phyloP scores from a whole-genome alignment of 306 rosid genomes.

The Cucumis sativus region DNA sequence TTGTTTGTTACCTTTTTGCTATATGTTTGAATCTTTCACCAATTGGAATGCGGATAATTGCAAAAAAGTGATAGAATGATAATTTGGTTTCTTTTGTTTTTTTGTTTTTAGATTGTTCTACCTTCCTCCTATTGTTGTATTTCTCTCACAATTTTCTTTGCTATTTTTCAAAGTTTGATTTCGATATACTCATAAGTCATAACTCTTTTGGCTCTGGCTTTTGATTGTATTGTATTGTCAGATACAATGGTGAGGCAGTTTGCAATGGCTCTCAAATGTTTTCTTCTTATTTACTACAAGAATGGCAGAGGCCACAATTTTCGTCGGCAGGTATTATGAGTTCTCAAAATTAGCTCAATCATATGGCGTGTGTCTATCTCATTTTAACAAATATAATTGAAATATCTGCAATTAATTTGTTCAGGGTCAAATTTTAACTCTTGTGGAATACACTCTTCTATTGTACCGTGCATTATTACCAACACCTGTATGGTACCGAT shows the following conservation, averaged over 20 bases:
- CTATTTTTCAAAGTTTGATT: neutral
- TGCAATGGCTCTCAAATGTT: constrained; percentile 75
- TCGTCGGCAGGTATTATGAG: constrained; percentile 53
- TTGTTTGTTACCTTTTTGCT: neutral
- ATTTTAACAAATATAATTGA: neutral
- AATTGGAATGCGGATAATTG: no score
- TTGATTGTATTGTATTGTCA: constrained; percentile 25
- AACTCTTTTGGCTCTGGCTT: neutral
- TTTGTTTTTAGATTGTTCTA: neutral
- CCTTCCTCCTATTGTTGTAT: neutral
- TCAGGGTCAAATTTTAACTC: constrained; percentile 79
- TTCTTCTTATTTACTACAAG: constrained; percentile 67
- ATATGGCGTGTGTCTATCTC: constrained; percentile 4
- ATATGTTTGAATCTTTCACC: neutral
- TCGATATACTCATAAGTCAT: neutral
- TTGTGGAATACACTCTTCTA: constrained; percentile 59
- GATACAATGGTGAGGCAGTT: constrained; percentile 75
- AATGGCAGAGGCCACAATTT: constrained; percentile 70
- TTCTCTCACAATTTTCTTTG: neutral
- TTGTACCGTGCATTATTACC: constrained; percentile 76
- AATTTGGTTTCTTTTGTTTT: neutral
- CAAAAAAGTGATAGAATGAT: neutral
- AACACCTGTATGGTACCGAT: constrained; percentile 81
- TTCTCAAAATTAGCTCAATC: neutral
- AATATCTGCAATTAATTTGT: constrained; percentile 11